Conservation (phyloP, 2,329 filamentous ascomycete species). For the Harringtonia lauricola region DNA sequence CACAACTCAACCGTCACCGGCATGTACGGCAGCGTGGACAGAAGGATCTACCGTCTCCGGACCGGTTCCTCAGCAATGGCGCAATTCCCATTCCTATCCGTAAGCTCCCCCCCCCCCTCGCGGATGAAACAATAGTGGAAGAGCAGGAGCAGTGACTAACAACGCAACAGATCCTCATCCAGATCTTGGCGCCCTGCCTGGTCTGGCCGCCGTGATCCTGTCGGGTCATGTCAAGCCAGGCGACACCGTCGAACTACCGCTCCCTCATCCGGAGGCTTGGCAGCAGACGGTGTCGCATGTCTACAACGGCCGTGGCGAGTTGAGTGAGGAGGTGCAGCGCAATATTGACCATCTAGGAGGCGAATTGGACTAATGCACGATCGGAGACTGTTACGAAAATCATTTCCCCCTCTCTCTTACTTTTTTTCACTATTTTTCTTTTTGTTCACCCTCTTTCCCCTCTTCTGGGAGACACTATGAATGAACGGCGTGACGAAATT, state of each 20-base stretch:
- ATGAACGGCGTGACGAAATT: not conserved
- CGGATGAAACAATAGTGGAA: no score
- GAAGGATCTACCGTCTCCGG: not conserved
- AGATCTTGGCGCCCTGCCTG: constrained; percentile 36
- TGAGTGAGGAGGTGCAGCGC: constrained; percentile 33
- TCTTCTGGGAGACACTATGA: not conserved
- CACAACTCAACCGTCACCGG: constrained; percentile 2
- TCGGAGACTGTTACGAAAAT: no score
- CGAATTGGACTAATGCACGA: constrained; percentile 13
- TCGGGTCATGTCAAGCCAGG: constrained; percentile 39
- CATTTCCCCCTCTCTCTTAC: constrained; percentile 19
- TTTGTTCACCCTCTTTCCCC: not conserved
- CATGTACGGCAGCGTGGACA: not conserved
- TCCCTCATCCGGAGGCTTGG: constrained; percentile 48
- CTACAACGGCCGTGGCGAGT: constrained; percentile 37
- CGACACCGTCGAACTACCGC: constrained; percentile 44
- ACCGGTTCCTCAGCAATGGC: constrained; percentile 1
- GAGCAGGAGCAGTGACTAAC: not conserved
- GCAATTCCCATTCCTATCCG: constrained; percentile 31
- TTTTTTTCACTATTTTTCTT: not conserved
- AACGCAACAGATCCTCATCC: constrained; percentile 32
- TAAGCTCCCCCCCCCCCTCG: constrained; percentile 21
- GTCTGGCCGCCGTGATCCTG: constrained; percentile 42
- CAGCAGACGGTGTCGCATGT: constrained; percentile 40
- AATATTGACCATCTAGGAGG: constrained; percentile 48